These are phyloP conservation scores for Ogataea neopini DNA, from an alignment of 805 yeast species.

Conservation along the genomic window DNA sequence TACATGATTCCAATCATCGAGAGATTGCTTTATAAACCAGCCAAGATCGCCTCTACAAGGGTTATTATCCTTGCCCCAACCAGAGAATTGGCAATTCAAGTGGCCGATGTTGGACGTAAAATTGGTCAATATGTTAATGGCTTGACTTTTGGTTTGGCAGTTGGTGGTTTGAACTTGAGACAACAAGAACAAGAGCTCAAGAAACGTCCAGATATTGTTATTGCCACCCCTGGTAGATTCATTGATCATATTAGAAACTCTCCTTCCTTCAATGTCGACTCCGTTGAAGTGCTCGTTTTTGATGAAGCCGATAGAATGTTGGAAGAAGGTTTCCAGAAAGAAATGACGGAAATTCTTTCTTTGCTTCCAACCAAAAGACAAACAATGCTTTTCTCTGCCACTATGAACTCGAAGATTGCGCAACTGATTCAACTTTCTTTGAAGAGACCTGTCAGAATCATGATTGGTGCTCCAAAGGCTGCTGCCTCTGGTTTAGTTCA, in stretches of 20 bases:
- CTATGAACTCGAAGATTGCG: constrained; percentile 93
- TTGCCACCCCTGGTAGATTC: constrained; percentile 98
- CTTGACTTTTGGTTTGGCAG: constrained; percentile 89
- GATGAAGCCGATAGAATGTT: constrained; percentile 99
- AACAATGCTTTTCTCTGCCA: constrained; percentile 92
- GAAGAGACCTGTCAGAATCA: constrained; percentile 86
- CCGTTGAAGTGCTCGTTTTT: constrained; percentile 86
- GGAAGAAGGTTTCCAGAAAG: constrained; percentile 98
- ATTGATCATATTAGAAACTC: constrained; percentile 97
- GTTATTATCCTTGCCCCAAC: constrained; percentile 93
- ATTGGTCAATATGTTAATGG: constrained; percentile 75
- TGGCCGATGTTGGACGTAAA: constrained; percentile 87
- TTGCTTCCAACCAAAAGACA: constrained; percentile 90
- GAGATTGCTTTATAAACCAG: constrained; percentile 85
- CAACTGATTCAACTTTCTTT: constrained; percentile 84
- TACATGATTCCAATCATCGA: constrained; percentile 95
- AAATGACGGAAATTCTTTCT: constrained; percentile 84
- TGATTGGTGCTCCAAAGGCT: constrained; percentile 96
- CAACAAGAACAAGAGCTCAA: constrained; percentile 95
- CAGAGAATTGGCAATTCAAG: constrained; percentile 97
- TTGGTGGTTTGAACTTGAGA: constrained; percentile 94
- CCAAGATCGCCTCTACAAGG: constrained; percentile 82
- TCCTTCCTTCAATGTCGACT: constrained; percentile 86
- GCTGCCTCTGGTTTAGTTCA: constrained; percentile 89
- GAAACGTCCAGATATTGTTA: constrained; percentile 90